Evolutionary conservation across 768 basidiomycete genomes (phyloP), one percentile per base, ranked within the genome.

Genomic region (Tephrocybe sp.): DNA sequence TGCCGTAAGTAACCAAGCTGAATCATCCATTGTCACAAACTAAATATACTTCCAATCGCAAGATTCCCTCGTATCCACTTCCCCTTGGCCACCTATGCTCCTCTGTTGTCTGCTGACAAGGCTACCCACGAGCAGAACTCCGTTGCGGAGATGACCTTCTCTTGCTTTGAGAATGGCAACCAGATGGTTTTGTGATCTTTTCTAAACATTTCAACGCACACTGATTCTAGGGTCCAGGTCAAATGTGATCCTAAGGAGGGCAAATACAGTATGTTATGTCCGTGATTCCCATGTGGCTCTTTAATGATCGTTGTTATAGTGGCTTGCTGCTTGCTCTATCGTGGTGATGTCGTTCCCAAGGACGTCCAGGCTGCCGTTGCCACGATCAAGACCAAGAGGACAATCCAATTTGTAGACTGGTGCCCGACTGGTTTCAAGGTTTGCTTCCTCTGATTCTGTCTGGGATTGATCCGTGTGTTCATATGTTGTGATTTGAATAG

Each of bases 31-130:
- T 37, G 42, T 55, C 48, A 44, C 41, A 46, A 50, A 51, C 45
- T 47, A 37, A 30, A n/a, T n/a, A 7, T 34, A 38, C n/a, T n/a
- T 38, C 48, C 41, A 47, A 39, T 51, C 29, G 52, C 11, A 56
- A 93, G 91, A 42, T 95, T 95, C 86, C 94, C 94, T 53, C 91
- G 94, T 64, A 97, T 98, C 57, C 95, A 98, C 69, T 98, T 97
- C 86, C 95, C 95, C 41, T 79, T 97, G 50, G 94, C 94, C 48
- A 94, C 92, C 56, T 97, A 89, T 67, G 92, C 95, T 2, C 95
- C 95, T 31, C 85, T 98, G 58, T 76, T 97, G 62, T 94, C 93
- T n/a, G 83, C 84, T 22, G 94, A 95, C 61, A 97, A 97, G 75
- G 94, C 93, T 31, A 82, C 80, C 60, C 95, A 98, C 64, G 95